phyloP scores from a whole-genome alignment of 148 eudicot species.

The Persicaria tinctoria region DNA sequence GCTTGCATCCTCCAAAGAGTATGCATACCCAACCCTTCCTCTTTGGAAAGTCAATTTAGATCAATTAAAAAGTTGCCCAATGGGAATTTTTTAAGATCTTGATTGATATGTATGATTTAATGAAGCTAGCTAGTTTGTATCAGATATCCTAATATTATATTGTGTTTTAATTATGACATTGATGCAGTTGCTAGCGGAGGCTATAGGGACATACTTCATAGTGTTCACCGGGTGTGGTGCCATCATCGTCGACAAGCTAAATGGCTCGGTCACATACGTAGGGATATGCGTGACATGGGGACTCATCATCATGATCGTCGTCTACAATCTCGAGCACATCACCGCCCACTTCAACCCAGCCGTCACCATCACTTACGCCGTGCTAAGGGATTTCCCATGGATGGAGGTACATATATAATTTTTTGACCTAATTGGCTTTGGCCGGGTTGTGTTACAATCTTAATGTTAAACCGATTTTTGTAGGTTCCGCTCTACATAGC shows the following conservation, averaged over 20 bases:
- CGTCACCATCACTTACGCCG: constrained; percentile 32
- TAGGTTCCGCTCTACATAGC: constrained; percentile 49
- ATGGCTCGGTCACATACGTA: constrained; percentile 24
- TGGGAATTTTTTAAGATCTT: too few relatives aligned
- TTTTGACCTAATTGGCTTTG: not conserved
- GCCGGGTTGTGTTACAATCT: too few relatives aligned
- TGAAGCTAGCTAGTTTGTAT: not conserved
- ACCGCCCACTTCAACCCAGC: constrained; percentile 21
- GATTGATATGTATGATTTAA: not conserved
- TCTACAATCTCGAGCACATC: constrained; percentile 46
- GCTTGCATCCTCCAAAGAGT: constrained; percentile 9
- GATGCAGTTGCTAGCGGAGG: constrained; percentile 42
- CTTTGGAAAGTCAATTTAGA: too few relatives aligned
- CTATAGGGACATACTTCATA: constrained; percentile 40
- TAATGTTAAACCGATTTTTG: too few relatives aligned
- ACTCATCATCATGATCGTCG: constrained; percentile 35
- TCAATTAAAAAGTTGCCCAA: too few relatives aligned
- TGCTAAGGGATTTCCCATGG: constrained; percentile 39
- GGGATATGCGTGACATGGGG: constrained; percentile 54
- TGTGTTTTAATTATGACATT: not conserved
- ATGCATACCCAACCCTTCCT: not conserved
- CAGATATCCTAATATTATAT: not conserved
- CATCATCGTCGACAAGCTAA: constrained; percentile 28
- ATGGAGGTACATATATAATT: constrained; percentile 19
- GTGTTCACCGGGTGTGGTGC: constrained; percentile 50